phyloP scores from a whole-genome alignment of 495 filamentous ascomycete genomes.

The Xylaria intraflava region DNA sequence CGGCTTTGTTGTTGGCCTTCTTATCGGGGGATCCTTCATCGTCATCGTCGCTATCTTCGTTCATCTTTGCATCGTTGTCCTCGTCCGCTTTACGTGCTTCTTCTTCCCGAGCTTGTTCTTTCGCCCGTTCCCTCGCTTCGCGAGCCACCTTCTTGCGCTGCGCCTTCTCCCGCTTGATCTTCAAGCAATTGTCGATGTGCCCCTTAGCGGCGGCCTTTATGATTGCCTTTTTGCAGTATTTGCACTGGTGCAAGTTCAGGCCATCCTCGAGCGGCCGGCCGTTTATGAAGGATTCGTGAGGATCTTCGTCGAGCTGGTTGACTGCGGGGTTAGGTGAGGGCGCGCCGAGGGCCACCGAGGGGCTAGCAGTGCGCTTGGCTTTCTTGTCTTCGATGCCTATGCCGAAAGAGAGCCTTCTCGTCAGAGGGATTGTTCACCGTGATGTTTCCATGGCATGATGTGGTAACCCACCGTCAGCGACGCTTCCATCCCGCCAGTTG shows the following conservation, averaged over 20 bases:
- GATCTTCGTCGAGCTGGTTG: slow-evolving; percentile 64
- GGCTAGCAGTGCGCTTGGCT: slow-evolving; percentile 29
- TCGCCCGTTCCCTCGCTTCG: slow-evolving; percentile 63
- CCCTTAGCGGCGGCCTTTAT: slow-evolving; percentile 53
- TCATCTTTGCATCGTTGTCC: slow-evolving; percentile 56
- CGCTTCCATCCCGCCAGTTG: slow-evolving; percentile 47
- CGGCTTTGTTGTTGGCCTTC: slow-evolving; percentile 46
- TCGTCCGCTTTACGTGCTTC: slow-evolving; percentile 52
- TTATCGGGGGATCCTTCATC: slow-evolving; percentile 46
- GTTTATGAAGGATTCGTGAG: slow-evolving; percentile 63
- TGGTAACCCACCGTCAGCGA: slow-evolving; percentile 47
- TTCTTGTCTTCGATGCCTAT: slow-evolving; percentile 42
- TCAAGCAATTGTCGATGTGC: slow-evolving; percentile 64
- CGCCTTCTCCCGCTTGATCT: slow-evolving; percentile 66
- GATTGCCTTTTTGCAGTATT: slow-evolving; percentile 72
- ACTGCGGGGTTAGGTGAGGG: slow-evolving; percentile 51
- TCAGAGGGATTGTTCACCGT: background rate
- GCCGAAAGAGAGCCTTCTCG: background rate
- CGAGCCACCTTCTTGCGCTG: slow-evolving; percentile 75
- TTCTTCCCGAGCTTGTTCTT: slow-evolving; percentile 50
- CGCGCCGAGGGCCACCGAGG: slow-evolving; percentile 39
- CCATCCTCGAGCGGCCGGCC: slow-evolving; percentile 65
- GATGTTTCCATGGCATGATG: background rate
- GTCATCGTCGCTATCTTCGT: slow-evolving; percentile 81
- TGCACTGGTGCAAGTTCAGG: slow-evolving; percentile 66